Percentiles rank a stretch among this genome's conserved stretches.
These are phyloP conservation scores for Lachnellula arida DNA, from an alignment of 2,329 filamentous ascomycete genomes.

Conservation along the genomic window DNA sequence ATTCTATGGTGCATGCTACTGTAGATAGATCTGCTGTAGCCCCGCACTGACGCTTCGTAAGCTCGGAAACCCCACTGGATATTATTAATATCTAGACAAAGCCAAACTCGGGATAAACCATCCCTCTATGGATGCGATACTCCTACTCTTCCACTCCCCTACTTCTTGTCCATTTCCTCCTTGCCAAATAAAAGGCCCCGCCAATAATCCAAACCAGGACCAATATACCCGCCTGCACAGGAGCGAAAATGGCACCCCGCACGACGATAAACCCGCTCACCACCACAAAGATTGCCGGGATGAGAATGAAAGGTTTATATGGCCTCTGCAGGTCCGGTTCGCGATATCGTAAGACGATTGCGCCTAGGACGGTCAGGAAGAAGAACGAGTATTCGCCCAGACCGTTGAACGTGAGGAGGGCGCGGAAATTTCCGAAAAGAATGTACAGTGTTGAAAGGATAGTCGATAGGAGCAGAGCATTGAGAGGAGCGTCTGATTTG, in stretches of 20 bases:
- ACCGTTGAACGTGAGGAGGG: conserved; percentile 56
- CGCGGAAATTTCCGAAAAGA: conserved; percentile 55
- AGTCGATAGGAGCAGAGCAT: conserved; percentile 47
- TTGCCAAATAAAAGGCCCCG: conserved; percentile 44
- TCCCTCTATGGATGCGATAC: conserved; percentile 1
- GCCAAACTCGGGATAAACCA: no score
- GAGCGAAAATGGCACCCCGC: conserved; percentile 55
- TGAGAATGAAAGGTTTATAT: conserved; percentile 48
- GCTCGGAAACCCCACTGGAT: no score
- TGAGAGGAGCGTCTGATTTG: conserved; percentile 47
- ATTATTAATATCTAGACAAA: no score
- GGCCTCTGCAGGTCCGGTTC: conserved; percentile 52
- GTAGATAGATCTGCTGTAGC: no score
- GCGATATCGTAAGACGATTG: conserved; percentile 50
- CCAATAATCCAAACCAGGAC: conserved; percentile 48
- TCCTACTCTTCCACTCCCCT: neutral
- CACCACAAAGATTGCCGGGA: conserved; percentile 49
- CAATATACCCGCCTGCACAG: conserved; percentile 48
- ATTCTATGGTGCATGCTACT: no score
- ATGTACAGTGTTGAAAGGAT: conserved; percentile 53
- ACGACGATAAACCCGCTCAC: conserved; percentile 58
- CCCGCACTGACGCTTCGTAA: no score
- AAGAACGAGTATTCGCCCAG: conserved; percentile 60
- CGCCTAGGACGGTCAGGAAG: conserved; percentile 56
- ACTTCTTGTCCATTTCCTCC: conserved; percentile 45